Conservation (phyloP, 164 flowering plant species). For the grape (Vitis vinifera) region DNA sequence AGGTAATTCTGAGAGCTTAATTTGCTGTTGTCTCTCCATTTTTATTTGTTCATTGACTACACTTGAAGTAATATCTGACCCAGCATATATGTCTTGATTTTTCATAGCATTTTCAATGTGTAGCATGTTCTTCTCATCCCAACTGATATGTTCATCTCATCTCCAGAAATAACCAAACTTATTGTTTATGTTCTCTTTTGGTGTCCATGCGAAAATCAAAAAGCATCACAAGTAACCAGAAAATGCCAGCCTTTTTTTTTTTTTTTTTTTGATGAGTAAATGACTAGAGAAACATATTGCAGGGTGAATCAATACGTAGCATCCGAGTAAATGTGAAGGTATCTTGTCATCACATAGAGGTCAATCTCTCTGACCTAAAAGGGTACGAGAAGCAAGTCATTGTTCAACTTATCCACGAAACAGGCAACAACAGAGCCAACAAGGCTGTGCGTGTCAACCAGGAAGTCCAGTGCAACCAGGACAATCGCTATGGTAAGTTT, state of each 20-base stretch:
- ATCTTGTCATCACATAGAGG: constrained; percentile 57
- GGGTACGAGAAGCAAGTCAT: constrained; percentile 74
- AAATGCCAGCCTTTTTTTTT: no score
- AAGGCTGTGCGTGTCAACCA: constrained; percentile 1
- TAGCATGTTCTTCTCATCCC: neutral
- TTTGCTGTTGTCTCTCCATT: neutral
- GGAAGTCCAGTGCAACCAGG: constrained; percentile 7
- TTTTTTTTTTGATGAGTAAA: neutral
- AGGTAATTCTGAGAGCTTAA: constrained; percentile 30
- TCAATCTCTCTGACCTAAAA: constrained; percentile 54
- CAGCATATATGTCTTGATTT: no score
- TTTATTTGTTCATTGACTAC: no score
- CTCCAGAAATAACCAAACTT: neutral
- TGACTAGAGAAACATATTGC: constrained; percentile 7
- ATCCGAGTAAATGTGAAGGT: constrained; percentile 43
- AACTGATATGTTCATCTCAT: neutral
- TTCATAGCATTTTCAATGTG: neutral
- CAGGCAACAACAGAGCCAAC: constrained; percentile 12
- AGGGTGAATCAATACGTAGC: constrained; percentile 53
- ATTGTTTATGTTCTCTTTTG: no score
- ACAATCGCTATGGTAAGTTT: constrained; percentile 43
- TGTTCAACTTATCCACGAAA: constrained; percentile 52
- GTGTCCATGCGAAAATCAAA: no score
- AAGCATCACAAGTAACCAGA: no score
- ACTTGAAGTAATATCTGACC: no score